Percentiles rank a stretch among this genome's conserved stretches.
phyloP scores from a whole-genome alignment of 805 yeast genomes.

The Sugiyamaella smithiae region DNA sequence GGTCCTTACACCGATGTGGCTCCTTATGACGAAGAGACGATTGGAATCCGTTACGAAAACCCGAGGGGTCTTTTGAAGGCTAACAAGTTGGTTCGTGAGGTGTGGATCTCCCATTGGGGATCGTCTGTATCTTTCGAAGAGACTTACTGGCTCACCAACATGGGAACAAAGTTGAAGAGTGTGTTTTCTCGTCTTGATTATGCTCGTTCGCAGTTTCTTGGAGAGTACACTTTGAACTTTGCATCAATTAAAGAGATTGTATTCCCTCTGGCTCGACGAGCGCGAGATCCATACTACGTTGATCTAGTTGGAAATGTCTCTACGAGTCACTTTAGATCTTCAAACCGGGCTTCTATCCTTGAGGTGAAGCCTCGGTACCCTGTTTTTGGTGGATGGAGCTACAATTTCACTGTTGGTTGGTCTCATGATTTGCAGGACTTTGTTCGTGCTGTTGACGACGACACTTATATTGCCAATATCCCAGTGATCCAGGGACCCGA shows the following conservation, averaged over 20 bases:
- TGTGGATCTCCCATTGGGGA: slow-evolving; percentile 90
- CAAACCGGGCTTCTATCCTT: slow-evolving; percentile 40
- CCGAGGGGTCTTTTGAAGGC: slow-evolving; percentile 64
- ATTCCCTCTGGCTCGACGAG: slow-evolving; percentile 48
- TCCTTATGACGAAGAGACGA: slow-evolving; percentile 48
- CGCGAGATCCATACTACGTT: slow-evolving; percentile 71
- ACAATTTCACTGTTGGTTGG: slow-evolving; percentile 97
- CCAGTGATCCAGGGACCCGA: slow-evolving; percentile 72
- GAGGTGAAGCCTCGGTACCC: slow-evolving; percentile 86
- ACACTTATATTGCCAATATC: slow-evolving; percentile 56
- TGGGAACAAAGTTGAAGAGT: slow-evolving; percentile 61
- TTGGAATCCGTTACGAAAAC: slow-evolving; percentile 61
- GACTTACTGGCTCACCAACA: slow-evolving; percentile 73
- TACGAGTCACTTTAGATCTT: slow-evolving; percentile 49
- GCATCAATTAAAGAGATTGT: slow-evolving; percentile 63
- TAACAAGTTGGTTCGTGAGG: slow-evolving; percentile 59
- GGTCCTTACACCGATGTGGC: slow-evolving; percentile 51
- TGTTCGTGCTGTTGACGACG: slow-evolving; percentile 46
- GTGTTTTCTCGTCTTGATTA: slow-evolving; percentile 76
- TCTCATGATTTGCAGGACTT: slow-evolving; percentile 54
- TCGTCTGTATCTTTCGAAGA: slow-evolving; percentile 74
- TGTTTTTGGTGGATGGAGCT: slow-evolving; percentile 94
- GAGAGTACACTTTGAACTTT: slow-evolving; percentile 43
- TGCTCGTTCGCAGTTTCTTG: slow-evolving; percentile 50
- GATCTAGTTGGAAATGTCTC: slow-evolving; percentile 94